A percentile compares a stretch with the other conserved stretches of the same genome.
Conservation (phyloP, 78 protist genomes). For the Anaeramoeba flamelloides region DNA sequence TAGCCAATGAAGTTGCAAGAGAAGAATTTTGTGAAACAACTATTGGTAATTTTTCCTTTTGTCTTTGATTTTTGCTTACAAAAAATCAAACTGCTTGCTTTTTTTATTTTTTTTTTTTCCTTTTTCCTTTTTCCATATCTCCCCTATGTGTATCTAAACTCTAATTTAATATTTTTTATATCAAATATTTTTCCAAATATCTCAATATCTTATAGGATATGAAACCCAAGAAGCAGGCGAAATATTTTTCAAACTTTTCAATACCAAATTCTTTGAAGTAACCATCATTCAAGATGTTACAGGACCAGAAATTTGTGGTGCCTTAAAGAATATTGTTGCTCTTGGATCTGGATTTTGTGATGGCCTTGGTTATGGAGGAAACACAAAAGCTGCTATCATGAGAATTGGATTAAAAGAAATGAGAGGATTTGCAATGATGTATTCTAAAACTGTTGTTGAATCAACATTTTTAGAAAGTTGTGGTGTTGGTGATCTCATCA, state of each 20-base stretch:
- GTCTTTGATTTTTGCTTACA: too few relatives aligned
- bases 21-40: slow-evolving; percentile 46
- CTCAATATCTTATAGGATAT: too few relatives aligned
- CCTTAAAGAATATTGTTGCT: slow-evolving; percentile 48
- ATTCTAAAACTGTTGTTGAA: too few relatives aligned
- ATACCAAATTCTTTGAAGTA: slow-evolving; percentile 24
- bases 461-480: slow-evolving; percentile 39
- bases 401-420: slow-evolving; percentile 47
- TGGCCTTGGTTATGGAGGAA: slow-evolving; percentile 29
- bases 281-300: slow-evolving; percentile 24
- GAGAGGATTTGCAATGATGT: slow-evolving; percentile 11
- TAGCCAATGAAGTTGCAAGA: slow-evolving; percentile 41
- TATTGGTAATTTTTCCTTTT: too few relatives aligned
- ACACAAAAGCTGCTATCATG: slow-evolving; percentile 49
- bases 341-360: slow-evolving; percentile 49
- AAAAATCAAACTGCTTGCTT: too few relatives aligned
- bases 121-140: too few relatives aligned
- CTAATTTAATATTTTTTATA: too few relatives aligned
- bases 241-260: slow-evolving; percentile 15
- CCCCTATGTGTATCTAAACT: too few relatives aligned
- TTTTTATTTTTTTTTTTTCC: too few relatives aligned
- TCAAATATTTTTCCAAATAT: too few relatives aligned
- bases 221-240: neutral
- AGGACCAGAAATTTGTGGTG: slow-evolving; percentile 44
- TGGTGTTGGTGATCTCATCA: slow-evolving; percentile 47